Conservation (phyloP, 768 basidiomycete species). For the Russula sp. region DNA sequence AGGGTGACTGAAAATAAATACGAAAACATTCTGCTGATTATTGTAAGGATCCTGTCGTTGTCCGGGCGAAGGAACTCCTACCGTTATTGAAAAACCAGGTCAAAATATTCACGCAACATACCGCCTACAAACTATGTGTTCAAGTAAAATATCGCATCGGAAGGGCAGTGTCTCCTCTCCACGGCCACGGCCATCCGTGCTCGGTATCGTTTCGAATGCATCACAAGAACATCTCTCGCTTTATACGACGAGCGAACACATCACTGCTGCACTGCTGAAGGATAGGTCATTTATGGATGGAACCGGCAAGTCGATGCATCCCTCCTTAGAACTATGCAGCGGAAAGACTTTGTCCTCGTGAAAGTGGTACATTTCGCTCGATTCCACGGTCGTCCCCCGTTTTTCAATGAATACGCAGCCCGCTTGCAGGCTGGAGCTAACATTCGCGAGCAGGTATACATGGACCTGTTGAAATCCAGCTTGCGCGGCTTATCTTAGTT, state of each 20-base stretch:
- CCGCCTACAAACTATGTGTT: background rate
- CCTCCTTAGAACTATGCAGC: background rate
- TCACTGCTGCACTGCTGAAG: background rate
- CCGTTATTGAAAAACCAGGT: too few relatives aligned
- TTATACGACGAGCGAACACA: background rate
- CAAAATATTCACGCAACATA: background rate
- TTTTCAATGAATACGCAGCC: background rate
- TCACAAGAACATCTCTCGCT: constrained; percentile 1
- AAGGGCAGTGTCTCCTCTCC: too few relatives aligned
- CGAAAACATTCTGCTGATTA: too few relatives aligned
- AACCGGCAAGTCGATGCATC: background rate
- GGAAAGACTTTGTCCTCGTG: background rate
- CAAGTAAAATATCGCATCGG: background rate
- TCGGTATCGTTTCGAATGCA: too few relatives aligned
- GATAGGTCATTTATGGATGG: background rate
- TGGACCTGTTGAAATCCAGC: too few relatives aligned
- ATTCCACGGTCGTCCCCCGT: background rate
- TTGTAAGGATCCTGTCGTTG: too few relatives aligned
- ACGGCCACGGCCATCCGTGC: background rate
- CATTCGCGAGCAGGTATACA: too few relatives aligned
- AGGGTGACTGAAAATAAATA: too few relatives aligned
- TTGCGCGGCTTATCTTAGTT: too few relatives aligned
- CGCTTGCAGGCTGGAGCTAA: too few relatives aligned
- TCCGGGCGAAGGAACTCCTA: too few relatives aligned
- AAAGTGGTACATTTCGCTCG: constrained; percentile 1